Base-by-base conservation (phyloP, 192 early-diverging fungal genomes). In the Coemansia sp. region DNA sequence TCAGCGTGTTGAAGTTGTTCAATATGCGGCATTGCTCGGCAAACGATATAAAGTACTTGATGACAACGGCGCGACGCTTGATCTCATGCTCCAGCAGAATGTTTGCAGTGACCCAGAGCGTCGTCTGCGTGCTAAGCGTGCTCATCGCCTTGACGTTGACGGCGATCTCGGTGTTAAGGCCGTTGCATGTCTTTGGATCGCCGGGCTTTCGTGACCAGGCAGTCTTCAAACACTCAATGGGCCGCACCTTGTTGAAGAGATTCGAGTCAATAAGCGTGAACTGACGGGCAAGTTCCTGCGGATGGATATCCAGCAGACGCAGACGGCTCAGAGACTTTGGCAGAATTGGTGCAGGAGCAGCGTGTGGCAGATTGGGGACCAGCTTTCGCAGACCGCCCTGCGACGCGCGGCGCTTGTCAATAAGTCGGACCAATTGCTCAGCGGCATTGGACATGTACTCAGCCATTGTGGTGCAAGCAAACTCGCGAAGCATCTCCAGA, bases 1-100 rank as follows among this genome's bases (percentile, higher is more conserved):
- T 94, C 42, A 96, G 86, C 10, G 94, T 92, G 75, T 94, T 95
- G 70, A 94, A 99, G 86, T 98, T 99, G 81, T 99, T 96, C 13
- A 98, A 75, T 32, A 75, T 67, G 26, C 90, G 89, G 84, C 95
- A 94, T 75, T 86, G 72, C 64, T 93, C 91, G 42, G 91, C 91
- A 69, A 98, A 87, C 16, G 86, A 81, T 41, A 98, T 91, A 75
- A 93, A 93, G 77, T 92, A 89, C 77, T 95, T 95, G 48, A 98
- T 86, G 32, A 92, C 69, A 0, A 69, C 69, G 4, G 87, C 87
- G 49, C 96, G 89, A 60, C 89, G 92, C 79, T 92, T 93, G 56
- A 91, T 65, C 42, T 98, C 96, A 23, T 82, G 70, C 75, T 97
- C 93, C 23, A 83, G 74, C 32, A 99, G 71, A 42, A 99, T 94